Conservation (phyloP, 106 monocot species). For the Gastrodia elata region DNA sequence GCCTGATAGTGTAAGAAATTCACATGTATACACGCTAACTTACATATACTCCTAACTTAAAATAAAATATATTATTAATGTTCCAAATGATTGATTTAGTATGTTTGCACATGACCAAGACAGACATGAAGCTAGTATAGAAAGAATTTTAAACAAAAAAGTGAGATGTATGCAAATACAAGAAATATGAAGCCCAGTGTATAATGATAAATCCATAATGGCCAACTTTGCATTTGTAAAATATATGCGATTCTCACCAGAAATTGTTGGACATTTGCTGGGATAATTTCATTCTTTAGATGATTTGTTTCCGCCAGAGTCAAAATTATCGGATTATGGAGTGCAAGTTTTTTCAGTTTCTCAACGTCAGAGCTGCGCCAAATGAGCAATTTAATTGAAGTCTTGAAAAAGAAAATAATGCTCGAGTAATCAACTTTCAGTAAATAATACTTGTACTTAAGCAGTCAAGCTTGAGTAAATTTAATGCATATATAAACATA, state of each 20-base stretch:
- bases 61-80: neutral
- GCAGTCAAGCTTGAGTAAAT: neutral
- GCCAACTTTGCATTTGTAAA: neutral
- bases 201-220: neutral
- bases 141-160: neutral
- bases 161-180: neutral
- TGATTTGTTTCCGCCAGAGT: slow-evolving; percentile 60
- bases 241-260: slow-evolving; percentile 33
- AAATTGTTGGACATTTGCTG: slow-evolving; percentile 80
- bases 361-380: slow-evolving; percentile 73
- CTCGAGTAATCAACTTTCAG: neutral
- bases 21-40: neutral
- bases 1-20: neutral
- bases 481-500: neutral
- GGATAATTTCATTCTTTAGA: slow-evolving; percentile 56
- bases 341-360: slow-evolving; percentile 83
- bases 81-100: neutral
- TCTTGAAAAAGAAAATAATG: neutral
- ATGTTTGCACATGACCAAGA: neutral
- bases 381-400: slow-evolving; percentile 2
- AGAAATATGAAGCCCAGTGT: neutral
- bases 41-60: neutral
- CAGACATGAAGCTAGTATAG: neutral
- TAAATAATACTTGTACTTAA: neutral
- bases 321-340: slow-evolving; percentile 76